Evolutionary conservation across 2,329 filamentous ascomycete genomes (phyloP).

Genomic region (Ambrosiella xylebori): DNA sequence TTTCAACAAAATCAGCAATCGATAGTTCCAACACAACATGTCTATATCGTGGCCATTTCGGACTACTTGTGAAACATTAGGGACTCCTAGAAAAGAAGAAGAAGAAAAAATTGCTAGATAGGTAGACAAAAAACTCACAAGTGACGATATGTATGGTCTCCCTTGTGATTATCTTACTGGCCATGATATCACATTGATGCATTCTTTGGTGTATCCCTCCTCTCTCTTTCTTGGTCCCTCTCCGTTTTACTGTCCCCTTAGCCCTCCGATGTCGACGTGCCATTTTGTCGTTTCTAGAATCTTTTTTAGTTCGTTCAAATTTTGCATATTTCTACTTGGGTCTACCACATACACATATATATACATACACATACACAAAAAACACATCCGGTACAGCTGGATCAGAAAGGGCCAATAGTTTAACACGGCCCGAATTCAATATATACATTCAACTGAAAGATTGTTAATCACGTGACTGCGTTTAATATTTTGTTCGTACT

Average conservation of each 20-base stretch:
- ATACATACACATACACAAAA: background rate
- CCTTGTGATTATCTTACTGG: too few species aligned
- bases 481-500: background rate
- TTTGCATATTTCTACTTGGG: too few species aligned
- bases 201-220: background rate
- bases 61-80: background rate
- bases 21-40: background rate
- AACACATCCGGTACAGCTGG: conserved; percentile 7
- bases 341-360: background rate
- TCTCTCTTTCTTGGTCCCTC: conserved; percentile 1
- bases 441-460: conserved; percentile 12
- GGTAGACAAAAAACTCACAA: background rate
- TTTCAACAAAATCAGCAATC: background rate
- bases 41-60: background rate
- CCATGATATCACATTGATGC: too few species aligned
- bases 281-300: background rate
- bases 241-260: background rate
- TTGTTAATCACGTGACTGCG: background rate
- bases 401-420: conserved; percentile 13
- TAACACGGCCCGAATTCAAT: conserved; percentile 13
- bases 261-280: background rate
- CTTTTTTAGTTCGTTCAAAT: background rate
- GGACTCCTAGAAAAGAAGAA: background rate
- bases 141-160: background rate
- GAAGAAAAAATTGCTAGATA: background rate